A percentile compares a stretch with the other conserved stretches of the same genome.
Evolutionary conservation across 345 rosid genomes (phyloP).

Genomic region (Salix brachista): DNA sequence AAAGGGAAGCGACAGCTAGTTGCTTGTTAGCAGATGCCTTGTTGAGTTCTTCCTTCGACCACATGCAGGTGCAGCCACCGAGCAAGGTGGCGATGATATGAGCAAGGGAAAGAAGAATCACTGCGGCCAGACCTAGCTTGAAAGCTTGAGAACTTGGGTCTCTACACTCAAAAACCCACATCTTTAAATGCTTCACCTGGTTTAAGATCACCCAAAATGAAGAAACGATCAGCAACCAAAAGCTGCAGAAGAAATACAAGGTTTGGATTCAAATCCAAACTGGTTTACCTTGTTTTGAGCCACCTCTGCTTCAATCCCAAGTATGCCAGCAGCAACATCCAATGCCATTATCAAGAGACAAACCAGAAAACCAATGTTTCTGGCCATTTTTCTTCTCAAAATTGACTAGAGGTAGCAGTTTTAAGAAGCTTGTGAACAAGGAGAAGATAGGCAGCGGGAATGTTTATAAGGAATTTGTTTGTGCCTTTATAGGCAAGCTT

Average conservation of each 20-base stretch:
- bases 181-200: slow-evolving; percentile 67
- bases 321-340: slow-evolving; percentile 55
- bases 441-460: slow-evolving; percentile 10
- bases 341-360: slow-evolving; percentile 47
- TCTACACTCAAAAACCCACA: slow-evolving; percentile 75
- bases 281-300: slow-evolving; percentile 48
- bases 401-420: not conserved
- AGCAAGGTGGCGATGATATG: slow-evolving; percentile 56
- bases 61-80: slow-evolving; percentile 69
- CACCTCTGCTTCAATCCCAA: slow-evolving; percentile 54
- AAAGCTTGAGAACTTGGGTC: slow-evolving; percentile 72
- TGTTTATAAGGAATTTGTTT: slow-evolving; percentile 1
- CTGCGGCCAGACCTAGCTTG: slow-evolving; percentile 72
- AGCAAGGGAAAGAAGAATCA: slow-evolving; percentile 52
- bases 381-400: slow-evolving; percentile 14
- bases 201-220: not conserved
- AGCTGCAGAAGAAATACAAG: not conserved
- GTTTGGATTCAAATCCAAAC: not conserved
- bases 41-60: slow-evolving; percentile 48
- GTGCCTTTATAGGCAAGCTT: slow-evolving; percentile 1
- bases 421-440: not conserved
- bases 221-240: not conserved
- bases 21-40: slow-evolving; percentile 62
- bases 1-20: slow-evolving; percentile 69
- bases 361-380: slow-evolving; percentile 32